phyloP scores from a whole-genome alignment of 75 land plant species.

The Cunninghamia lanceolata region DNA sequence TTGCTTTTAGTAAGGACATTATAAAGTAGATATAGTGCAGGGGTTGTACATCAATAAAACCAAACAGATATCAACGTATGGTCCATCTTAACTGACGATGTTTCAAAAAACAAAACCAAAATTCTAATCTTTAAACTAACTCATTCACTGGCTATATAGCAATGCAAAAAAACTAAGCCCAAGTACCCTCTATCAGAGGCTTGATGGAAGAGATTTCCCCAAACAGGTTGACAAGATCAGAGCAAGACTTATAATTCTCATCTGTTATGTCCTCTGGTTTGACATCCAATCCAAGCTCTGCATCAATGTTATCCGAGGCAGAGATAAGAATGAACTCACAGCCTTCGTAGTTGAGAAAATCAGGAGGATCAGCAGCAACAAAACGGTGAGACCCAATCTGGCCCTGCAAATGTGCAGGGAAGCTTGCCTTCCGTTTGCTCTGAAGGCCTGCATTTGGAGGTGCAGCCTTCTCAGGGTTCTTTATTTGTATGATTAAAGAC shows the following conservation, averaged over 20 bases:
- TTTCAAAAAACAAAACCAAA: background rate
- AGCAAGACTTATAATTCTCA: conserved; percentile 20
- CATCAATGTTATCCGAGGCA: conserved; percentile 72
- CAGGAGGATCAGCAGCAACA: conserved; percentile 75
- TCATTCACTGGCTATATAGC: background rate
- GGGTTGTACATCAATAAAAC: background rate
- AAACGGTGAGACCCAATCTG: conserved; percentile 49
- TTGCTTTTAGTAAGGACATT: too few relatives aligned
- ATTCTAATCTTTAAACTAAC: background rate
- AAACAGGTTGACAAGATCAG: conserved; percentile 53
- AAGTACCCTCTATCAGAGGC: conserved; percentile 58
- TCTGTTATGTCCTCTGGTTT: conserved; percentile 19
- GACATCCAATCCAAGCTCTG: conserved; percentile 72
- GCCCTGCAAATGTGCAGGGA: conserved; percentile 75
- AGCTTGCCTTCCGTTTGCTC: conserved; percentile 64
- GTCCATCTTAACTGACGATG: background rate
- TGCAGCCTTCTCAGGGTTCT: conserved; percentile 63
- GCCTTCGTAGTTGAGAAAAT: conserved; percentile 87
- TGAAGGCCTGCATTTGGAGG: conserved; percentile 48
- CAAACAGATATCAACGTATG: background rate
- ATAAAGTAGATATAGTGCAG: background rate
- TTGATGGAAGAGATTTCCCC: conserved; percentile 37
- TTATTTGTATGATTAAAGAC: conserved; percentile 75
- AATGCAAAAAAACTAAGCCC: conserved; percentile 33
- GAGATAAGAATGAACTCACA: conserved; percentile 81